These are phyloP conservation scores for Micromonas commoda DNA, from an alignment of 139 green algal species.

Conservation along the genomic window DNA sequence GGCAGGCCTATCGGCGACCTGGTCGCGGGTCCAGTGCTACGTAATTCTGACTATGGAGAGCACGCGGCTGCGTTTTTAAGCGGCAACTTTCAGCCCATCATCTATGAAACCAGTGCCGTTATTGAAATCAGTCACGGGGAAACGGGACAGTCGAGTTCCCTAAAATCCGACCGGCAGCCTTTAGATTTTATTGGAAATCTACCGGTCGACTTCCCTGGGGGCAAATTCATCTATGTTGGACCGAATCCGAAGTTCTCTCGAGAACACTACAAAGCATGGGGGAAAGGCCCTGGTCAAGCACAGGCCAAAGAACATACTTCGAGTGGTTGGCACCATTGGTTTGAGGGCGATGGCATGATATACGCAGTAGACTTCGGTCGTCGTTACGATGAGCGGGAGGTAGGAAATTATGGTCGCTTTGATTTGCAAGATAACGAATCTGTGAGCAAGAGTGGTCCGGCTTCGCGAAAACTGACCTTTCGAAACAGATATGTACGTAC, in stretches of 20 bases:
- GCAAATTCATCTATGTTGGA: slow-evolving; percentile 19
- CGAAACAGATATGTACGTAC: slow-evolving; percentile 17
- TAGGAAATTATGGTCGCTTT: too few species aligned
- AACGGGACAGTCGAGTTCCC: too few species aligned
- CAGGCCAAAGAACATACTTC: not conserved
- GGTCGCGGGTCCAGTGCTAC: too few species aligned
- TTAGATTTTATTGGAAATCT: not conserved
- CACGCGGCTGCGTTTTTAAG: slow-evolving; percentile 5
- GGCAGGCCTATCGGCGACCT: too few species aligned
- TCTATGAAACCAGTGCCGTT: too few species aligned
- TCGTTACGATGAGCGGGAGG: too few species aligned
- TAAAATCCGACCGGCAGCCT: too few species aligned
- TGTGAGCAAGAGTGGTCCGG: not conserved
- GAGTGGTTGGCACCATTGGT: slow-evolving; percentile 23
- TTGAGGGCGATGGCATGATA: slow-evolving; percentile 23
- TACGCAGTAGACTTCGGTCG: slow-evolving; percentile 7
- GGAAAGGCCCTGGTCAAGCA: not conserved
- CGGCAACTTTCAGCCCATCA: slow-evolving; percentile 7
- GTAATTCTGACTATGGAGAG: slow-evolving; percentile 14
- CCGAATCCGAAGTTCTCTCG: slow-evolving; percentile 17
- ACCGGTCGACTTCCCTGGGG: slow-evolving; percentile 3
- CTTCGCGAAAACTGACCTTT: too few species aligned
- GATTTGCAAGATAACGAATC: too few species aligned
- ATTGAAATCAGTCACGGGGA: too few species aligned
- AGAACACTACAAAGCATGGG: slow-evolving; percentile 15